A percentile compares a stretch with the other conserved stretches of the same genome.
Evolutionary conservation across 345 rosid genomes (phyloP).

Genomic region (Bretschneidera sinensis): DNA sequence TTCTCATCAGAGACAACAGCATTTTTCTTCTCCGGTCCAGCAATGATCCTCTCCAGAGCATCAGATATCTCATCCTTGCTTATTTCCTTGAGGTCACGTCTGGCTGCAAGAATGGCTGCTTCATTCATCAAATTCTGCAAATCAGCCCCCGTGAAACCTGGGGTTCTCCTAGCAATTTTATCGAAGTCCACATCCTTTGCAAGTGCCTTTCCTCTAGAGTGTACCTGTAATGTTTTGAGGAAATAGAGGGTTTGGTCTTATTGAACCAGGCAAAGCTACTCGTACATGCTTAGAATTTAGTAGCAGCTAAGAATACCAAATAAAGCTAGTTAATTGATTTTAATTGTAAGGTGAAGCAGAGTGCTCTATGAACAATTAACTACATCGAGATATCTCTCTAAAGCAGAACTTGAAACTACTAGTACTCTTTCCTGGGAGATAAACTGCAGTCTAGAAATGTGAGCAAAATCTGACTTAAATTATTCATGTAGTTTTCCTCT

Average conservation of each 20-base stretch:
- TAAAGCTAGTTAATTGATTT: neutral
- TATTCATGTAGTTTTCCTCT: neutral
- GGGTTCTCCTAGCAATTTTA: constrained; percentile 90
- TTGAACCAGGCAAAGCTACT: neutral
- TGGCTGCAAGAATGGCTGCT: constrained; percentile 95
- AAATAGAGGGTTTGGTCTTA: neutral
- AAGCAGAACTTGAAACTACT: too few species aligned
- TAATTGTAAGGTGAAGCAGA: too few species aligned
- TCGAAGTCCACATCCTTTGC: constrained; percentile 97
- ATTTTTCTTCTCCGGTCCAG: constrained; percentile 98
- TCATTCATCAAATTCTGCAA: constrained; percentile 96
- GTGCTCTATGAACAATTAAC: too few species aligned
- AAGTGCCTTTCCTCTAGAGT: constrained; percentile 94
- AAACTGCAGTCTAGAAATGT: neutral
- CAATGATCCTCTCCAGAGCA: constrained; percentile 96
- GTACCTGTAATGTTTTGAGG: constrained; percentile 47
- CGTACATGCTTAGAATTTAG: neutral
- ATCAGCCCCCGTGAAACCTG: constrained; percentile 95
- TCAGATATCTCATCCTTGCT: constrained; percentile 97
- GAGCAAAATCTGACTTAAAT: neutral
- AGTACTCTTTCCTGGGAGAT: neutral
- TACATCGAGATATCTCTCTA: too few species aligned
- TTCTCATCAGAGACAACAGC: constrained; percentile 93
- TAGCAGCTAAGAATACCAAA: neutral
- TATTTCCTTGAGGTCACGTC: constrained; percentile 95